phyloP scores from a whole-genome alignment of 1,284 basidiomycete species.

The Puccinia hordei region DNA sequence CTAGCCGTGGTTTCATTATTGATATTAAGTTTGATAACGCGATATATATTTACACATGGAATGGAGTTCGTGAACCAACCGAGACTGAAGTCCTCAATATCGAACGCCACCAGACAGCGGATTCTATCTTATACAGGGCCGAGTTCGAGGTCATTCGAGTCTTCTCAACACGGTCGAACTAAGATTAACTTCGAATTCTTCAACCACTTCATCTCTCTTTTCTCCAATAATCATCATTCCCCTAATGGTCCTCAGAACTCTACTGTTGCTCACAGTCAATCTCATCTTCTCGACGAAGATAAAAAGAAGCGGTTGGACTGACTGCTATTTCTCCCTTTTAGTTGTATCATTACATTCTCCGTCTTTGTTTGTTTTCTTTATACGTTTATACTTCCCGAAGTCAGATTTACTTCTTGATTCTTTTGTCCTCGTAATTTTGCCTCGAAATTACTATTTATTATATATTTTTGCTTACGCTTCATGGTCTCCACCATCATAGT shows the following conservation, averaged over 20 bases:
- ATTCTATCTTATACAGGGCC: slow-evolving; percentile 83
- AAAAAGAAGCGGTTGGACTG: slow-evolving; percentile 20
- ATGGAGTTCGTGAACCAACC: slow-evolving; percentile 83
- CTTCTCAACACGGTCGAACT: slow-evolving; percentile 19
- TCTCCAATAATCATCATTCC: neutral
- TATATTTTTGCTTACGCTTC: too few species aligned
- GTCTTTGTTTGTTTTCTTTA: neutral
- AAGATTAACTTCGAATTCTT: slow-evolving; percentile 26
- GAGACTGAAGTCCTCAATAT: slow-evolving; percentile 69
- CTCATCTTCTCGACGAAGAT: slow-evolving; percentile 8
- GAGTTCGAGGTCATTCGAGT: slow-evolving; percentile 63
- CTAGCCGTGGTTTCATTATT: slow-evolving; percentile 39
- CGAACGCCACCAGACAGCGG: slow-evolving; percentile 66
- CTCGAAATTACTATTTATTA: too few species aligned
- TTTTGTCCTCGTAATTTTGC: neutral
- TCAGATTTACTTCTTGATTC: neutral
- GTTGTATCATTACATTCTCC: slow-evolving; percentile 3
- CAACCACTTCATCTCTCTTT: neutral
- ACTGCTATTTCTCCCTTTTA: neutral
- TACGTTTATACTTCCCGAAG: too few species aligned
- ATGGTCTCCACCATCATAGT: too few species aligned
- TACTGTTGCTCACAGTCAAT: neutral
- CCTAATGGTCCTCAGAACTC: neutral
- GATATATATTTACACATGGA: slow-evolving; percentile 38
- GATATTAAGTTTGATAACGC: neutral